A percentile compares a stretch with the other conserved stretches of the same genome.
phyloP scores from a whole-genome alignment of 352 stramenopile species.

The Plasmopara halstedii region DNA sequence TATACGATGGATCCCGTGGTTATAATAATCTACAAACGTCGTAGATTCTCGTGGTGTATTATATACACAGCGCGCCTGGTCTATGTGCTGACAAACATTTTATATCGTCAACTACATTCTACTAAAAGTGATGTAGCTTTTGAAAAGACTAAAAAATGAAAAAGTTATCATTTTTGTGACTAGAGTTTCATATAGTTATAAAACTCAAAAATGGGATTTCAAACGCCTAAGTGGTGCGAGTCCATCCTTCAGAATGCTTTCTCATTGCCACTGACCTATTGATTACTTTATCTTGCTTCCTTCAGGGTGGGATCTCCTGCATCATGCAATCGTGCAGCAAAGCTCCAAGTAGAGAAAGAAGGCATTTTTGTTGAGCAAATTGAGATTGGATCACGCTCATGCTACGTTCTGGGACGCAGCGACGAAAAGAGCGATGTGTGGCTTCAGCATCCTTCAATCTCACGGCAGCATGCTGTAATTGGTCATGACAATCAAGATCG shows the following conservation, averaged over 20 bases:
- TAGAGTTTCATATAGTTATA: no score
- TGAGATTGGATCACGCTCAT: slow-evolving; percentile 40
- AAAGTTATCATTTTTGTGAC: no score
- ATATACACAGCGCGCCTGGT: no score
- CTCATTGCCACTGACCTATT: background rate
- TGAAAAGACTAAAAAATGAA: no score
- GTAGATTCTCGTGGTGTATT: no score
- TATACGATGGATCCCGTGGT: no score
- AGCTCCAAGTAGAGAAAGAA: slow-evolving; percentile 49
- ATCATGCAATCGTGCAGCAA: slow-evolving; percentile 32
- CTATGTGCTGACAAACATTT: no score
- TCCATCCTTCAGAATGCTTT: background rate
- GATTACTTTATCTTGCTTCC: background rate
- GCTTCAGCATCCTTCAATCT: slow-evolving; percentile 76
- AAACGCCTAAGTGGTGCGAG: slow-evolving; percentile 17
- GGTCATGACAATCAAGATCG: slow-evolving; percentile 50
- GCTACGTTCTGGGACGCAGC: slow-evolving; percentile 70
- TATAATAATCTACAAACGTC: no score
- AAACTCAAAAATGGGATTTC: slow-evolving; percentile 17
- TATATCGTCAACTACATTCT: no score
- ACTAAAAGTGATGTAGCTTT: no score
- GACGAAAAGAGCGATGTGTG: slow-evolving; percentile 63
- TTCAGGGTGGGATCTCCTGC: slow-evolving; percentile 46
- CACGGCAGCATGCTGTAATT: slow-evolving; percentile 68
- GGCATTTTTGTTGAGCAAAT: slow-evolving; percentile 36